Base-by-base conservation (phyloP, 2,329 filamentous ascomycete species). In the Parasarocladium wereldwijsianum region DNA sequence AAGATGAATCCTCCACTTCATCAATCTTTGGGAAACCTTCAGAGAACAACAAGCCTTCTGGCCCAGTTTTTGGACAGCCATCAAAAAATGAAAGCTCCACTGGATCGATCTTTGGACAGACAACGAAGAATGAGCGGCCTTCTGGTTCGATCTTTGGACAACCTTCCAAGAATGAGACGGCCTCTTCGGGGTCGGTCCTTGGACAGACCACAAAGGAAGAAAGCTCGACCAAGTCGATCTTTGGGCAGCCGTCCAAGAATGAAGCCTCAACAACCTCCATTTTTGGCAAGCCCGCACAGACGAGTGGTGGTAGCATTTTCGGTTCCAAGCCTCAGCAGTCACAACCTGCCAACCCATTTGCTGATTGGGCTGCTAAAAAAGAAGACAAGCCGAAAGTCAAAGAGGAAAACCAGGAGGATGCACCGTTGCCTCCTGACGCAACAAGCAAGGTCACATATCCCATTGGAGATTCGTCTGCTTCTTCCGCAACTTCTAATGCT, bases 371-470 rank as follows among this genome's bases (percentile, higher is more conserved):
- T n/a, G 13, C 13, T 26, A 26, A 36, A 35, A 43, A 43, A 31
- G 35, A 33, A 15, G 41, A 42, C n/a, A 40, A 48, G 4, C 49
- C 52, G 4, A 52, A 56, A 35, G 44, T 50, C 27, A 62, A 59
- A 37, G 36, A 43, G 22, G 47, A 49, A 20, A 49, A n/a, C n/a
- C n/a, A 54, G 21, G 40, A 46, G 33, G 53, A 53, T 35, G 48
- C 43, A 14, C 66, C 67, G 34, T 49, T 71, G 4, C 66, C 68
- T 19, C 66, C 67, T 14, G 66, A 71, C 36, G 50, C 63, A 34
- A 69, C 57, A 32, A 72, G 65, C 56, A 69, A 63, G 53, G 47
- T 51, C 34, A 46, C 52, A 29, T 70, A 60, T 41, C 50, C 56
- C 29, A 39, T 66, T 22, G 63, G 60, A 27, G 60, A 66, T 35